Percentiles rank a stretch among this genome's conserved stretches.
Conservation (phyloP, 768 basidiomycete species). For the Pisolithus microcarpus region DNA sequence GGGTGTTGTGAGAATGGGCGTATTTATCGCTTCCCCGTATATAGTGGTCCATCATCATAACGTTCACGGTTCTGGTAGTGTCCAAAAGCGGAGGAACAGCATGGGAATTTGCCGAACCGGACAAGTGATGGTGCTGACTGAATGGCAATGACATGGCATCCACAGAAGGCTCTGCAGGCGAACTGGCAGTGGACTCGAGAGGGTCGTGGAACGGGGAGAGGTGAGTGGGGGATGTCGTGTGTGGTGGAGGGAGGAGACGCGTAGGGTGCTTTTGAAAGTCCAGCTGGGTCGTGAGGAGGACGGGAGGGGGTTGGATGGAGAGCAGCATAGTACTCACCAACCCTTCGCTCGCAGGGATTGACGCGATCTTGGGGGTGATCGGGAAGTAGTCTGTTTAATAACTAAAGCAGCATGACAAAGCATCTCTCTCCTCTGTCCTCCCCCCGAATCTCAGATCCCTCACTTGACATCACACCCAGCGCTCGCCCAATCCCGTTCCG, state of each 20-base stretch:
- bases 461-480: not conserved
- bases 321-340: not conserved
- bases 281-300: constrained; percentile 8
- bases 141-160: constrained; percentile 30
- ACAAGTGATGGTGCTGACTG: constrained; percentile 40
- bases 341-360: constrained; percentile 7
- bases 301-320: constrained; percentile 20
- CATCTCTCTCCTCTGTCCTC: constrained; percentile 9
- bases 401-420: constrained; percentile 16
- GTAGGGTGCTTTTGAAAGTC: no score
- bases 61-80: constrained; percentile 31
- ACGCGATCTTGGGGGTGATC: constrained; percentile 21
- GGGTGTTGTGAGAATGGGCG: constrained; percentile 28
- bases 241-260: no score
- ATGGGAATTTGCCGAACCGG: constrained; percentile 35
- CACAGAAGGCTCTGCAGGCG: constrained; percentile 35
- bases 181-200: constrained; percentile 28
- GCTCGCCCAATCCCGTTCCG: constrained; percentile 8
- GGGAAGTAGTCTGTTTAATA: constrained; percentile 14
- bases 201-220: constrained; percentile 6
- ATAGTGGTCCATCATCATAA: constrained; percentile 32
- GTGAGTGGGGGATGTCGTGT: constrained; percentile 10
- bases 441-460: constrained; percentile 4
- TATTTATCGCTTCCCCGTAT: constrained; percentile 33
- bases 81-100: constrained; percentile 30